phyloP scores from a whole-genome alignment of 2,329 filamentous ascomycete species.

The Botrytis byssoidea region DNA sequence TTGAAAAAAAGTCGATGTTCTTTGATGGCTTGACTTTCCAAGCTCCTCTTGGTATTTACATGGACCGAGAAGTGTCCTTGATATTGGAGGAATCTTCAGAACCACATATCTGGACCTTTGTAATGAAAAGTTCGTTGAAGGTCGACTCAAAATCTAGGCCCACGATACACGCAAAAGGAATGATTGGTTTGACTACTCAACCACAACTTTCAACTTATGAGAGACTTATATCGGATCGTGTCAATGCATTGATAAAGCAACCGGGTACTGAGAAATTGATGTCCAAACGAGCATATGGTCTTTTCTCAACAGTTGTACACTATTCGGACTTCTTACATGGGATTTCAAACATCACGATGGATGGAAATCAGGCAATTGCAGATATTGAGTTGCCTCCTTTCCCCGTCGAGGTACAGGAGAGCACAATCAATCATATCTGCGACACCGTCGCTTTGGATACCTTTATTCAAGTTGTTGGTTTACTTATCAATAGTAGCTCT shows the following conservation, averaged over 20 bases:
- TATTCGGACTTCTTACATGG: constrained; percentile 12
- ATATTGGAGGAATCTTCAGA: neutral
- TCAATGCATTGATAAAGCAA: neutral
- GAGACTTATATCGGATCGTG: neutral
- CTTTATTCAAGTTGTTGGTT: constrained; percentile 41
- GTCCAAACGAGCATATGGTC: constrained; percentile 15
- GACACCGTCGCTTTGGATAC: constrained; percentile 32
- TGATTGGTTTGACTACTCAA: neutral
- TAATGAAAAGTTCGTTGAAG: constrained; percentile 3
- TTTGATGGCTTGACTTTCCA: constrained; percentile 7
- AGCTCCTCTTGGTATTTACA: constrained; percentile 7
- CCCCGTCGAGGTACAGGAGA: neutral
- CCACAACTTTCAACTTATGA: neutral
- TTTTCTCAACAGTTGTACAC: constrained; percentile 1
- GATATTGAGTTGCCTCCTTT: constrained; percentile 2
- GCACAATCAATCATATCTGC: neutral
- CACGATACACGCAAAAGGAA: constrained; percentile 6
- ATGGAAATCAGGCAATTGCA: constrained; percentile 2
- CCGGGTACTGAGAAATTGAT: constrained; percentile 3
- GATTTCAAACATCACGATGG: constrained; percentile 1
- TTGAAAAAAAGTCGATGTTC: neutral
- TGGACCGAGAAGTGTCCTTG: neutral
- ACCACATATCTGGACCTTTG: neutral
- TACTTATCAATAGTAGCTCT: constrained; percentile 19
- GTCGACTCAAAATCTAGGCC: neutral